Conservation (phyloP, 148 eudicot genomes). For the Fagopyrum esculentum region DNA sequence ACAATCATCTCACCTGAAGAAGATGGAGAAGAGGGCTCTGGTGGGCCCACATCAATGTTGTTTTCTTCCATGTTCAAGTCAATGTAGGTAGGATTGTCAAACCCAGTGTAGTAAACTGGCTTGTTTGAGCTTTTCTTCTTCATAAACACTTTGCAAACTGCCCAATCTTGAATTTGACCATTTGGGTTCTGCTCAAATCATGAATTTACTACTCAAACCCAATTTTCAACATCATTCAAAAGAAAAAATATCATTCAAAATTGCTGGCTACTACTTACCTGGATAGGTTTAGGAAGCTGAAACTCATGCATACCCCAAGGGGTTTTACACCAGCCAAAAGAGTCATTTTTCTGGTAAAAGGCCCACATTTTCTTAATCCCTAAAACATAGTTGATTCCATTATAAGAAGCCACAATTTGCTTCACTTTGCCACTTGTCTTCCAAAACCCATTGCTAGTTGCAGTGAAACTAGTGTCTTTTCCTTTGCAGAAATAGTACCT, state of each 20-base stretch:
- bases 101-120: not conserved
- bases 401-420: conserved; percentile 18
- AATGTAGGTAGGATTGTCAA: not conserved
- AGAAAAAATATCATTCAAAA: not conserved
- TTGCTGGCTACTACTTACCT: no score
- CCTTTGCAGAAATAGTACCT: conserved; percentile 41
- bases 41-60: conserved; percentile 17
- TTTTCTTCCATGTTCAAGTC: conserved; percentile 18
- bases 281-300: conserved; percentile 19
- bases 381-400: conserved; percentile 18
- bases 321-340: conserved; percentile 22
- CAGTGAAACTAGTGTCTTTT: not conserved
- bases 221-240: no score
- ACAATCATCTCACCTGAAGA: no score
- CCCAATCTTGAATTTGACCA: conserved; percentile 31
- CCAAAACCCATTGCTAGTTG: conserved; percentile 40
- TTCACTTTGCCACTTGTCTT: conserved; percentile 26
- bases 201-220: no score
- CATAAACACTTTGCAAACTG: conserved; percentile 31
- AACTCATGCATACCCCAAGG: conserved; percentile 45
- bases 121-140: conserved; percentile 21
- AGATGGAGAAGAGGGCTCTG: conserved; percentile 13
- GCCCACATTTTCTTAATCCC: conserved; percentile 34
- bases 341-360: conserved; percentile 22
- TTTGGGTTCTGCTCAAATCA: conserved; percentile 15